Conservation (phyloP, 164 flowering plant species). For the Cinnamomum chago region DNA sequence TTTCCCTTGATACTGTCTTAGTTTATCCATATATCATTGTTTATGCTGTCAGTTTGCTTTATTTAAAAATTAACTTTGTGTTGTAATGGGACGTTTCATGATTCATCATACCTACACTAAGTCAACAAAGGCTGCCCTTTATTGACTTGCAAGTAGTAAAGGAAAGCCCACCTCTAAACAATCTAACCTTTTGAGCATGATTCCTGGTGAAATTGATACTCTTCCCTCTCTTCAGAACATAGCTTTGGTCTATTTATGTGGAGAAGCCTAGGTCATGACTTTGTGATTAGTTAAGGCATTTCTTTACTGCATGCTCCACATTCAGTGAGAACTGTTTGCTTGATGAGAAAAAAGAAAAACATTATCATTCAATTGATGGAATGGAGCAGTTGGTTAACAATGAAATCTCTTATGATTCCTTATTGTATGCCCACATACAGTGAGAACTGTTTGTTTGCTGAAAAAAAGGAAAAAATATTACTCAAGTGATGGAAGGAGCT, state of each 20-base stretch:
- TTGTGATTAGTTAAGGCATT: not conserved
- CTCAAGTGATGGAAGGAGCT: too few species aligned
- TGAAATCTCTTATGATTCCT: too few species aligned
- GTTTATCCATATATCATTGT: too few species aligned
- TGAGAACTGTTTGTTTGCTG: too few species aligned
- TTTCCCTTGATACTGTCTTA: not conserved
- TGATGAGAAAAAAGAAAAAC: too few species aligned
- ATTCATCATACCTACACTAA: not conserved
- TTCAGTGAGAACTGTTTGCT: too few species aligned
- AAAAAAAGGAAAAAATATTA: too few species aligned
- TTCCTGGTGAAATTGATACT: not conserved
- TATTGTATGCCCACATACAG: too few species aligned
- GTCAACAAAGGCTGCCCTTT: not conserved
- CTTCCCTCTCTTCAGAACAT: not conserved
- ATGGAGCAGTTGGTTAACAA: too few species aligned
- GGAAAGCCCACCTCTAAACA: not conserved
- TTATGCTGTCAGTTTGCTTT: not conserved
- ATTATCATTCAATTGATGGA: too few species aligned
- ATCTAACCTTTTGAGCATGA: not conserved
- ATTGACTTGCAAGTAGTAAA: not conserved
- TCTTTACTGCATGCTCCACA: not conserved
- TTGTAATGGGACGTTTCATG: not conserved
- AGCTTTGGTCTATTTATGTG: not conserved
- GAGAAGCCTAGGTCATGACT: not conserved
- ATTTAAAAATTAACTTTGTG: not conserved